phyloP scores from a whole-genome alignment of 1,284 basidiomycete species.

The Tilletia walkeri region DNA sequence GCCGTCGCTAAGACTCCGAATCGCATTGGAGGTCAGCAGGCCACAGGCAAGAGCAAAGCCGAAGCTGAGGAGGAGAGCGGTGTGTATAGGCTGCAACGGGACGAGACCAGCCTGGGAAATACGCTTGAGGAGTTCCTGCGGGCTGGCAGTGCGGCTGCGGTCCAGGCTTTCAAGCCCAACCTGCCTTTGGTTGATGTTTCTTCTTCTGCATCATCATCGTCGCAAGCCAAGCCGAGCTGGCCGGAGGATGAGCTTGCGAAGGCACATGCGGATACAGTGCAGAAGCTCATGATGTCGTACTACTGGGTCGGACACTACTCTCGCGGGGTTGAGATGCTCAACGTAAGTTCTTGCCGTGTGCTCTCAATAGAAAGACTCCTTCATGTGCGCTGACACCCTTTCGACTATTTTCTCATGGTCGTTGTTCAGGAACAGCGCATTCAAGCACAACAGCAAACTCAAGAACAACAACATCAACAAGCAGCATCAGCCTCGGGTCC shows the following conservation, averaged over 20 bases:
- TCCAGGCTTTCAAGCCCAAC: neutral
- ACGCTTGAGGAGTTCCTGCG: neutral
- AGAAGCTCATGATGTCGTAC: slow-evolving; percentile 26
- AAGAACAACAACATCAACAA: too few relatives aligned
- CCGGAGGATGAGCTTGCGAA: neutral
- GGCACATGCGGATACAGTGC: slow-evolving; percentile 17
- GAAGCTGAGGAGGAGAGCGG: neutral
- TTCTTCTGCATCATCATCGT: neutral
- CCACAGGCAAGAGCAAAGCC: too few relatives aligned
- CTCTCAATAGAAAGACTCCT: neutral
- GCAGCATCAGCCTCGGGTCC: too few relatives aligned
- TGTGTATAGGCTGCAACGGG: neutral
- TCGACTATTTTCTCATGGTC: neutral
- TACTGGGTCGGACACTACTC: slow-evolving; percentile 32
- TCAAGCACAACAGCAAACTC: too few relatives aligned
- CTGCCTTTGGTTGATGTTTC: neutral
- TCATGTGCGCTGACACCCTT: neutral
- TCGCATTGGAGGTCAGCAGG: neutral
- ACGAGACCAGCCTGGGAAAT: neutral
- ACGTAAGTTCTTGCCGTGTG: neutral
- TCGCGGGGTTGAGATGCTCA: neutral
- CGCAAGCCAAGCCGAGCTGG: neutral
- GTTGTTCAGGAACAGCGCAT: neutral
- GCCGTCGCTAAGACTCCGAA: slow-evolving; percentile 8
- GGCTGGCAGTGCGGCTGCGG: neutral